Evolutionary conservation across 176 grass and related monocot genomes (phyloP), one percentile per base, ranked within the genome.

Genomic region (Oryza australiensis): DNA sequence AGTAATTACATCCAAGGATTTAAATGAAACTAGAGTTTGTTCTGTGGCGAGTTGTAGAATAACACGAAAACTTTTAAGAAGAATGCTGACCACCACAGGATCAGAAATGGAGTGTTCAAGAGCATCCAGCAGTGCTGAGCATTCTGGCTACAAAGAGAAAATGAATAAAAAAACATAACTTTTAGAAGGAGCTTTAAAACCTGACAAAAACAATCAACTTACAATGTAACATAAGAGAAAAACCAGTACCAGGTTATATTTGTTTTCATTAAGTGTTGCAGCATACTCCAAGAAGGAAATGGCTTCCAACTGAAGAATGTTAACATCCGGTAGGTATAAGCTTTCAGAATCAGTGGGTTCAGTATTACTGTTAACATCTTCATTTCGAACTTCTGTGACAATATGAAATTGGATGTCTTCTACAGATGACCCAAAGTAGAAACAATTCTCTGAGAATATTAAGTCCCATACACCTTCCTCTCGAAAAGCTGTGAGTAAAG

Each of bases 241-340:
- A 45, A 3, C 26, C 68, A 43, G 81, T 88, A 94, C 92, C 92
- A 91, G 48, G 64, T 94, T 94, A 87, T 85, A 80, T 74, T 81
- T 87, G 49, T 87, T 91, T 86, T 82, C 87, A 76, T 83, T 83
- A 49, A 91, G 86, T 80, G 84, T 89, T 29, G 90, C 92, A 67
- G 92, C 88, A 76, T 92, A 91, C 82, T 94, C 92, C 89, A 94
- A 89, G 76, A 94, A 94, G 34, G 92, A 94, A 85, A 94, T 94
- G 64, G 89, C 92, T 81, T 94, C 89, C 78, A 87, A 57, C 75
- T 94, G 92, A 82, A 94, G 80, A 72, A 82, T 86, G 32, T 91
- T 93, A 68, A 92, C 86, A 71, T 92, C 76, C 30, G 45, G 64
- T 66, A 71, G 53, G 73, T 85, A 88, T 82, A 37, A 73, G 9